Base-by-base conservation (phyloP, 2,329 filamentous ascomycete genomes). In the Colletotrichum incanum region DNA sequence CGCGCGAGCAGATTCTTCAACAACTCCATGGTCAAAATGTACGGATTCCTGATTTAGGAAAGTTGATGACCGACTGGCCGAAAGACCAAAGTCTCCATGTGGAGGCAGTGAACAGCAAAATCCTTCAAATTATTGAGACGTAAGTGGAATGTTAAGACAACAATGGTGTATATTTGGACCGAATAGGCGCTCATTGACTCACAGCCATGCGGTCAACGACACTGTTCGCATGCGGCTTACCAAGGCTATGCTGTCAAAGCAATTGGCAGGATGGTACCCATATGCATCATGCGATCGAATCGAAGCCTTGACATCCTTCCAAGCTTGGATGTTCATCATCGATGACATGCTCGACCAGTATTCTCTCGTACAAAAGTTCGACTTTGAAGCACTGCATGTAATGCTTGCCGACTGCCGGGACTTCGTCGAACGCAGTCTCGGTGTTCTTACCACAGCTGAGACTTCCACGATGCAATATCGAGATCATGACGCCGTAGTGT, bases 271-370 rank as follows among this genome's bases (percentile, higher is more conserved):
- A 14, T 71, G 68, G 68, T 71, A 71, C 20, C 64, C 68, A 0
- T 71, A 67, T n/a, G 68, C 68, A 2, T 71, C 65, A 0, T 39
- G 64, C 68, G 64, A 63, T 4, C 34, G 56, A 18, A 63, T 68
- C 39, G 45, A 67, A 23, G 69, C 69, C n/a, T 58, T 71, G 6
- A 68, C 69, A 2, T 71, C 69, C 3, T 71, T 71, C 45, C 65
- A 71, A 12, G 69, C 52, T 0, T 71, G 64, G 58, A 68, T 71
- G 69, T 71, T 71, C 5, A 67, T 71, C 26, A 58, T 68, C 26
- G 64, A 71, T 28, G 69, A 68, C 41, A 67, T 71, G 64, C 52
- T 67, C 1, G 68, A 71, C 37, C 69, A 71, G 58, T 71, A 71
- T 34, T 62, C 69, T 0, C 50, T 71, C 1, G 43, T 63, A 20